phyloP scores from a whole-genome alignment of 768 basidiomycete genomes.

The Dentipellis sp. region DNA sequence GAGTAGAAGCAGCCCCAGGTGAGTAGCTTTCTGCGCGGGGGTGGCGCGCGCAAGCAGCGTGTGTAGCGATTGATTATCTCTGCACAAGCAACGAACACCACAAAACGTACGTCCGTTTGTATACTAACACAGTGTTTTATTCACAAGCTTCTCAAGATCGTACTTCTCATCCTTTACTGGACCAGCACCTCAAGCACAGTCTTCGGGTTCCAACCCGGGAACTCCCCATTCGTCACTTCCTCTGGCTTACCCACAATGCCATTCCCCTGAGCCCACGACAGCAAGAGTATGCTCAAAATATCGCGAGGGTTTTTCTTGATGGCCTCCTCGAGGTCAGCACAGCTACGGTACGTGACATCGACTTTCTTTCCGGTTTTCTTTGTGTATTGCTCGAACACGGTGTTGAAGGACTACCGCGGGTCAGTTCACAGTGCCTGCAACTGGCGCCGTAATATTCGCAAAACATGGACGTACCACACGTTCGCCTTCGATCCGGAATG shows the following conservation, averaged over 20 bases:
- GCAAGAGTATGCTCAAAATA: background rate
- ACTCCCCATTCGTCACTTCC: background rate
- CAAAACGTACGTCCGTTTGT: background rate
- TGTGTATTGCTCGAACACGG: slow-evolving; percentile 3
- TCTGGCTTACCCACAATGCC: background rate
- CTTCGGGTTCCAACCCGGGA: background rate
- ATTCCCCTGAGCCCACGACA: background rate
- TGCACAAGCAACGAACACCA: too few species aligned
- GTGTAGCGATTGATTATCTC: background rate
- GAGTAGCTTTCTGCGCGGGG: too few species aligned
- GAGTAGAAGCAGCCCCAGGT: too few species aligned
- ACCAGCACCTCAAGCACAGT: background rate
- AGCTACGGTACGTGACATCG: background rate
- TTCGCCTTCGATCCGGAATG: background rate
- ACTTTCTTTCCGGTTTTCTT: background rate
- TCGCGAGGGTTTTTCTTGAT: slow-evolving; percentile 2
- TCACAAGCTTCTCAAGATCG: background rate
- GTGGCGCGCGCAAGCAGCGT: too few species aligned
- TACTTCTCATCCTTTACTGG: background rate
- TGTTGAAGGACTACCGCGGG: slow-evolving; percentile 2
- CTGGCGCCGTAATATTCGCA: background rate
- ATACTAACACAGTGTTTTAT: background rate
- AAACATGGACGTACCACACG: background rate
- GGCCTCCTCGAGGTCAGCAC: background rate
- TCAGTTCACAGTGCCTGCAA: background rate